Base-by-base conservation (phyloP, 352 stramenopile genomes). In the Halophytophthora batemanensis region DNA sequence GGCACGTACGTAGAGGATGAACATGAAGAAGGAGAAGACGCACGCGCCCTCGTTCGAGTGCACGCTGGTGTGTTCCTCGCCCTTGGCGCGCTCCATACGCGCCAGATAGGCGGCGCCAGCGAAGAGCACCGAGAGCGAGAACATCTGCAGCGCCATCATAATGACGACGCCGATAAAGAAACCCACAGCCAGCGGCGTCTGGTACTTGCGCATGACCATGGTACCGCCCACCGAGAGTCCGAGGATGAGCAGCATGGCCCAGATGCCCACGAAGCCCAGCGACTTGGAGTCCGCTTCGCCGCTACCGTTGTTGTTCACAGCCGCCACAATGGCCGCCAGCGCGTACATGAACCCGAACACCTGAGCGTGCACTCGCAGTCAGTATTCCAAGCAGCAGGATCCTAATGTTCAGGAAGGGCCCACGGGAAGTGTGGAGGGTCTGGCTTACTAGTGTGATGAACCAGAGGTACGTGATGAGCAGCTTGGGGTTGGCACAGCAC, bases 161-260 rank as follows among this genome's bases (percentile, higher is more conserved):
- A 95, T 72, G 37, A 96, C 84, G 52, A 96, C 81, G 63, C 86
- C 86, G 46, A 96, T 89, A 59, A 96, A 90, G 56, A 96, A 94
- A 43, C 86, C 84, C 33, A 96, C 82, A 14, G 86, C 84, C 36
- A 96, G 57, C 15, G 82, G 80, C 8, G 82, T 93, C 66, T 89
- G 72, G 71, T 93, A 92, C 69, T 92, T 90, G 50, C 84, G 81
- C 86, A 96, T 93, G 43, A 96, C 82, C 53, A 96, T 73, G 40
- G 86, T 95, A 49, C 84, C 86, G 46, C 84, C 84, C 2, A 93
- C 70, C 8, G 78, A 95, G 11, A 96, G 80, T 2, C 61, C 68
- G 19, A 93, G 50, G 46, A 95, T 71, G 23, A 96, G 69, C 19
- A 95, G 68, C 77, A 94, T 93, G 31, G 79, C 74, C 77, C 79